Evolutionary conservation across 306 rosid species (phyloP).

Genomic region (Adenanthera pavonina): DNA sequence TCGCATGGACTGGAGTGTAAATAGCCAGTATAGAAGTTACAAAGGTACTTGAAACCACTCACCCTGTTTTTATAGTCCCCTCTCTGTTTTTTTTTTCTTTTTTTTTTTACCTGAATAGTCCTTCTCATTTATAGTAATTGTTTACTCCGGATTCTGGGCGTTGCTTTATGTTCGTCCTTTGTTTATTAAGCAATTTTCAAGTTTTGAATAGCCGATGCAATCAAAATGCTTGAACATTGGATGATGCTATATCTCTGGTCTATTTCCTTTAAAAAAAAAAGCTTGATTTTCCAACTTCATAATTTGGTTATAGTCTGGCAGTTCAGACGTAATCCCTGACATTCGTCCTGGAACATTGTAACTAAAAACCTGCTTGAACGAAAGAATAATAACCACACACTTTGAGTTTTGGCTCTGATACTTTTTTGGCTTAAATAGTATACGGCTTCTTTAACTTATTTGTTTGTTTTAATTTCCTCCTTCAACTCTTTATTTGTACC

Average conservation of each 20-base stretch:
- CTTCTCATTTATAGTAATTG: background rate
- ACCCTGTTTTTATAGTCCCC: background rate
- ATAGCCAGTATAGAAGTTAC: conserved; percentile 62
- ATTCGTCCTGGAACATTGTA: too few species aligned
- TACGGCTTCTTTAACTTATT: too few species aligned
- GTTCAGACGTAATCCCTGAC: background rate
- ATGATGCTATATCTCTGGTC: background rate
- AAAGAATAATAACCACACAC: background rate
- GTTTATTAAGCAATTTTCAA: background rate
- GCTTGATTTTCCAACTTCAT: background rate
- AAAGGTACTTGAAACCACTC: conserved; percentile 55
- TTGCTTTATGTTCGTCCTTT: background rate
- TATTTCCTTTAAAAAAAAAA: too few species aligned
- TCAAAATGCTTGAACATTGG: background rate
- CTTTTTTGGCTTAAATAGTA: too few species aligned
- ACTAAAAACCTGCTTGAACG: background rate
- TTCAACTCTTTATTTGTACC: background rate
- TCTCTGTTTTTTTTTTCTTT: too few species aligned
- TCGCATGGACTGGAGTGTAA: conserved; percentile 80
- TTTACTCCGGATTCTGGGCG: background rate
- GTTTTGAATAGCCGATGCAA: background rate
- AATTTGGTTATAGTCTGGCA: background rate
- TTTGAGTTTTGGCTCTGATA: background rate
- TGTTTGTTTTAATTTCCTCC: background rate
- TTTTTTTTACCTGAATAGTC: too few species aligned